Percentiles rank a stretch among this genome's conserved stretches.
Evolutionary conservation across 164 flowering plant species (phyloP).

Genomic region (Hamamelis virginiana): DNA sequence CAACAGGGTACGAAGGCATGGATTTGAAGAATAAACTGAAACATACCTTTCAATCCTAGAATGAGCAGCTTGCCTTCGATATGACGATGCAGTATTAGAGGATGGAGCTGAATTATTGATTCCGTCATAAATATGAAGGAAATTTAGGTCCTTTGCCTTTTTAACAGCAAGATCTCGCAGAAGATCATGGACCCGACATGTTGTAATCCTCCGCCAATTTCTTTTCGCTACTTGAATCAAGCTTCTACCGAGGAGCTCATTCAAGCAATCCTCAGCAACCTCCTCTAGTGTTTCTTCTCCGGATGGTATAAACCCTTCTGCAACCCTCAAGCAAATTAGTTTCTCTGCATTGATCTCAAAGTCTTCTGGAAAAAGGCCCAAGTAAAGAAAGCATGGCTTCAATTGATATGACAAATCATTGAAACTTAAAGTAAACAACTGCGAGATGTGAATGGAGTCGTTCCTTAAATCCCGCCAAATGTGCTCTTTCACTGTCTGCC

Average conservation of each 20-base stretch:
- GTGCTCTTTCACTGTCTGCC: no score
- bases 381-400: no score
- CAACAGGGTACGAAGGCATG: not conserved
- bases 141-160: not conserved
- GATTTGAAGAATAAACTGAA: not conserved
- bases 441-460: not conserved
- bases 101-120: not conserved
- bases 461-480: constrained; percentile 11
- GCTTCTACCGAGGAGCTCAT: constrained; percentile 6
- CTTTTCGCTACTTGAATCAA: not conserved
- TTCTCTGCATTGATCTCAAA: not conserved
- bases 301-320: no score
- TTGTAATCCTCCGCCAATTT: not conserved
- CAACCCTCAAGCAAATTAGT: constrained; percentile 2
- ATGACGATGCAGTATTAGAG: not conserved
- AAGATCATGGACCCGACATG: constrained; percentile 13
- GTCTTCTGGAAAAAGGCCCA: no score
- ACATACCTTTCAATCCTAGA: no score
- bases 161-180: constrained; percentile 2
- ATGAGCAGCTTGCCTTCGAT: constrained; percentile 9
- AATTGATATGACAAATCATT: constrained; percentile 4
- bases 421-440: constrained; percentile 10
- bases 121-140: no score
- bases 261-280: constrained; percentile 1
- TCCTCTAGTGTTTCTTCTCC: not conserved